Conservation (phyloP, 1,139 yeast species). For the Blastobotrys raffinosifermentans region DNA sequence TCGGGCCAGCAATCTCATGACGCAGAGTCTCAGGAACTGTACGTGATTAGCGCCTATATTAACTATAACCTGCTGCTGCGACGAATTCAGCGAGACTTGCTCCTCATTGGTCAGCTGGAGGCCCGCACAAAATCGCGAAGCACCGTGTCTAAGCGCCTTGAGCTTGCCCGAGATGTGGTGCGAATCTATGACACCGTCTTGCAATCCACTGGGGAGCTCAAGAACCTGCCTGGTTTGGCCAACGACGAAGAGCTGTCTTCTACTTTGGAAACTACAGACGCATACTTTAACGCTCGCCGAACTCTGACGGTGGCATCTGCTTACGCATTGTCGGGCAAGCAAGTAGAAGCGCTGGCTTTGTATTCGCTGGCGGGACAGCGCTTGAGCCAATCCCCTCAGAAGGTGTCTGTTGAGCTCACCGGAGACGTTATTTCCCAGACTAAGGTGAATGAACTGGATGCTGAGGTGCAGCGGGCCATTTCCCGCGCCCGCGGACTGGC, state of each 20-base stretch:
- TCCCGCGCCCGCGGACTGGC: slow-evolving; percentile 48
- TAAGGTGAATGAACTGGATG: slow-evolving; percentile 33
- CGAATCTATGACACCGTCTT: slow-evolving; percentile 48
- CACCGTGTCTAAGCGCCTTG: slow-evolving; percentile 26
- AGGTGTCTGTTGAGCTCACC: slow-evolving; percentile 23
- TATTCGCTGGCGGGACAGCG: slow-evolving; percentile 35
- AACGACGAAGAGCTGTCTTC: slow-evolving; percentile 65
- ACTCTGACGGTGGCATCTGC: slow-evolving; percentile 44
- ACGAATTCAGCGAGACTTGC: slow-evolving; percentile 65
- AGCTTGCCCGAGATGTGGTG: slow-evolving; percentile 41
- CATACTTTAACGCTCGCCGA: slow-evolving; percentile 45
- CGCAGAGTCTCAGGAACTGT: slow-evolving; percentile 62
- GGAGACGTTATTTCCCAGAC: slow-evolving; percentile 34
- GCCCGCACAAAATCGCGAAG: slow-evolving; percentile 19
- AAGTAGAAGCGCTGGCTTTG: slow-evolving; percentile 52
- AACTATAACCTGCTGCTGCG: slow-evolving; percentile 62
- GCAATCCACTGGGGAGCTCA: slow-evolving; percentile 48
- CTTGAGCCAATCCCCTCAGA: slow-evolving; percentile 14
- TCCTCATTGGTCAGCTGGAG: slow-evolving; percentile 39
- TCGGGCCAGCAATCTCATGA: slow-evolving; percentile 38
- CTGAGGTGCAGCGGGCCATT: slow-evolving; percentile 31
- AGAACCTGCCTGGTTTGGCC: slow-evolving; percentile 86
- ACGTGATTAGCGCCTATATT: slow-evolving; percentile 68
- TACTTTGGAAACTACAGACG: slow-evolving; percentile 46
- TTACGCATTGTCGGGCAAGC: slow-evolving; percentile 42